Conservation (phyloP, 208 protist genomes). For the Trypanosoma avium region DNA sequence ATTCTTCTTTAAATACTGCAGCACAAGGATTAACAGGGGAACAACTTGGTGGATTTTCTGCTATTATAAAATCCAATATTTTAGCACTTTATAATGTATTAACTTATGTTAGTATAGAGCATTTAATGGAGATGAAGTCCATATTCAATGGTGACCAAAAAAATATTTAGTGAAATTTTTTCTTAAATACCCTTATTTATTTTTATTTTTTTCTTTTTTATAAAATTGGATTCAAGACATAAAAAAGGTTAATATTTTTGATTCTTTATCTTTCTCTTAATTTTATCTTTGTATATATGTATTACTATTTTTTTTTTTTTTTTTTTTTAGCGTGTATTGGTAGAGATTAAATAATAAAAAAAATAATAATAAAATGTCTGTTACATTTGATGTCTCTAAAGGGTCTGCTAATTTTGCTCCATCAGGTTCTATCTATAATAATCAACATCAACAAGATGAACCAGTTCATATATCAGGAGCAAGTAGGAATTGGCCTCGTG, state of each 20-base stretch:
- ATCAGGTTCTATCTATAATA: neutral
- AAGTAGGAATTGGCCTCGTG: slow-evolving; percentile 42
- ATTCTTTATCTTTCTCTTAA: neutral
- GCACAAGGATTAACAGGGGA: slow-evolving; percentile 31
- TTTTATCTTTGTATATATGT: neutral
- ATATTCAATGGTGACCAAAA: neutral
- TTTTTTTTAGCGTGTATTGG: neutral
- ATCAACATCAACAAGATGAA: neutral
- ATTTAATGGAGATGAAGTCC: slow-evolving; percentile 8
- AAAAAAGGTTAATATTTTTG: neutral
- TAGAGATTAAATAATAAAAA: neutral
- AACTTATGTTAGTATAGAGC: slow-evolving; percentile 49
- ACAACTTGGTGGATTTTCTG: slow-evolving; percentile 32
- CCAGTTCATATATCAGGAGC: neutral
- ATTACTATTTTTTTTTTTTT: slow-evolving; percentile 17
- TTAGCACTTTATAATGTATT: slow-evolving; percentile 68
- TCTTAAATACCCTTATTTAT: no score
- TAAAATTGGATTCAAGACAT: slow-evolving; percentile 13
- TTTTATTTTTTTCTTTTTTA: slow-evolving; percentile 21
- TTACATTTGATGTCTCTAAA: neutral
- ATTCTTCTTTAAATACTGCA: slow-evolving; percentile 41
- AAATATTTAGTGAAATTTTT: slow-evolving; percentile 12
- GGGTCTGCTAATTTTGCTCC: neutral
- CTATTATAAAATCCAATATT: slow-evolving; percentile 19
- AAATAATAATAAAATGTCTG: neutral